A percentile compares a stretch with the other conserved stretches of the same genome.
Conservation (phyloP, 1,284 basidiomycete species). For the Ustilago bromivora region DNA sequence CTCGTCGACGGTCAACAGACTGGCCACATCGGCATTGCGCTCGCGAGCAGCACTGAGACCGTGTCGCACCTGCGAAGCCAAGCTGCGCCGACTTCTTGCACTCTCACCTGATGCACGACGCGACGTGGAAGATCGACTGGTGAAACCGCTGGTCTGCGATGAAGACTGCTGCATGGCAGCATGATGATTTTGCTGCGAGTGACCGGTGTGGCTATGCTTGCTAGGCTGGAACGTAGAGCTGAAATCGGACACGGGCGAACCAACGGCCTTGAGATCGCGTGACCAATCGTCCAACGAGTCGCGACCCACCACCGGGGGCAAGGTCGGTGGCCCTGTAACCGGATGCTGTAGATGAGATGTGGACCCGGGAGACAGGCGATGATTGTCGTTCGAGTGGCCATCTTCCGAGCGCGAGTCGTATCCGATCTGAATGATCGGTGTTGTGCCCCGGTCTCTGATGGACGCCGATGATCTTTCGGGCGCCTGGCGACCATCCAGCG, state of each 20-base stretch:
- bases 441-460: conserved; percentile 23
- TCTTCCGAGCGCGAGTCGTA: conserved; percentile 44
- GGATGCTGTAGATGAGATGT: conserved; percentile 16
- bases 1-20: conserved; percentile 94
- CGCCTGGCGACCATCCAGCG: conserved; percentile 25
- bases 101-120: conserved; percentile 59
- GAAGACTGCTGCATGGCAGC: conserved; percentile 21
- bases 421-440: conserved; percentile 54
- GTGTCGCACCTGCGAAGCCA: conserved; percentile 55
- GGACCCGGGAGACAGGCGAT: conserved; percentile 6
- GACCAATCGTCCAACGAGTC: conserved; percentile 63
- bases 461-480: conserved; percentile 27
- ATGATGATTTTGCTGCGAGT: conserved; percentile 12
- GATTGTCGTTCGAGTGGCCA: conserved; percentile 21
- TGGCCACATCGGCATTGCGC: conserved; percentile 82
- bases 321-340: conserved; percentile 37
- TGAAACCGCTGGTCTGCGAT: conserved; percentile 22
- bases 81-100: conserved; percentile 51
- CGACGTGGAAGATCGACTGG: conserved; percentile 37
- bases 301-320: conserved; percentile 56
- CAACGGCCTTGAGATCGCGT: conserved; percentile 53
- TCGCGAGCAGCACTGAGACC: conserved; percentile 71
- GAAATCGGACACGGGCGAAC: conserved; percentile 40
- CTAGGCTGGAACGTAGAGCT: conserved; percentile 21
- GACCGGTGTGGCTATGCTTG: conserved; percentile 16